These are phyloP conservation scores for Phytophthora europaea DNA, from an alignment of 352 stramenopile species.

Conservation along the genomic window DNA sequence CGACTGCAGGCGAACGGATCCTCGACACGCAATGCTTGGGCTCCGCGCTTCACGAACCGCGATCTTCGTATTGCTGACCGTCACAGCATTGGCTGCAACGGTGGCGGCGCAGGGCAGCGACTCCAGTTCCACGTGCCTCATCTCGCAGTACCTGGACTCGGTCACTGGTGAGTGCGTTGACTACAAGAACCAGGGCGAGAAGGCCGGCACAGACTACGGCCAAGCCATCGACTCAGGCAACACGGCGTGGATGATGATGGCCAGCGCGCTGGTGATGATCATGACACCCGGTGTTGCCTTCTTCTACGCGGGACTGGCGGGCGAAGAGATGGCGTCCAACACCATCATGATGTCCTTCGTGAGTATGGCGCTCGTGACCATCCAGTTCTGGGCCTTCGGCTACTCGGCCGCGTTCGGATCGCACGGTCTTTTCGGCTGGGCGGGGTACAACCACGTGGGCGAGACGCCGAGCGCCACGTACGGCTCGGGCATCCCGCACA, in stretches of 20 bases:
- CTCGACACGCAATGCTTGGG: conserved; percentile 7
- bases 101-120: conserved; percentile 38
- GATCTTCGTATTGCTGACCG: conserved; percentile 15
- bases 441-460: conserved; percentile 64
- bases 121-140: conserved; percentile 32
- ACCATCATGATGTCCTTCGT: conserved; percentile 85
- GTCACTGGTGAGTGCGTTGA: conserved; percentile 42
- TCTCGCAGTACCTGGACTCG: conserved; percentile 49
- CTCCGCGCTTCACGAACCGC: neutral
- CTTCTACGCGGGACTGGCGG: conserved; percentile 82
- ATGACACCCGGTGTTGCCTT: conserved; percentile 74
- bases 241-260: conserved; percentile 67
- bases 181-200: conserved; percentile 41
- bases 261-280: conserved; percentile 67
- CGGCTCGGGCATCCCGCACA: conserved; percentile 65
- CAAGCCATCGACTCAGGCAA: conserved; percentile 53
- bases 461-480: conserved; percentile 51
- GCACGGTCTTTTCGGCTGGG: conserved; percentile 65
- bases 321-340: conserved; percentile 78
- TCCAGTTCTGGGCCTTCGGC: conserved; percentile 81
- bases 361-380: conserved; percentile 75
- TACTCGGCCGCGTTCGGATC: conserved; percentile 76
- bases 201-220: conserved; percentile 40
- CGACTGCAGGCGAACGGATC: neutral
- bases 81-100: conserved; percentile 37